Evolutionary conservation across 1,139 yeast species (phyloP).

Genomic region (Pichia sp.): DNA sequence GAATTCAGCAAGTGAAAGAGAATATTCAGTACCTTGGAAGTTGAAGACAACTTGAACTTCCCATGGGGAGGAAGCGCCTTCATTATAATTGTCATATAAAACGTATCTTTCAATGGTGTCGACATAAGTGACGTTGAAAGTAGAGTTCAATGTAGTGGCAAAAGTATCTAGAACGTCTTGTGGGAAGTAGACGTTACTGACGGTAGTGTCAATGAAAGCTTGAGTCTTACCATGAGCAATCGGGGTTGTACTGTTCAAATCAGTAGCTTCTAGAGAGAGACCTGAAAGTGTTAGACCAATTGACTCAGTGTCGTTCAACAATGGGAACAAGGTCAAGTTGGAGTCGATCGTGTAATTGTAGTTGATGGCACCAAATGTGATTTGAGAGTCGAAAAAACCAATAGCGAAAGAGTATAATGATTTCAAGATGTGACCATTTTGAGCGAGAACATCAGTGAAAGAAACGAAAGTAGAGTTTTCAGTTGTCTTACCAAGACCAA

Average conservation of each 20-base stretch:
- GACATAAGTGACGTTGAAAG: slow-evolving; percentile 26
- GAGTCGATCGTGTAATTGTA: slow-evolving; percentile 41
- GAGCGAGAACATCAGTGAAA: slow-evolving; percentile 33
- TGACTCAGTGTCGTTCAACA: slow-evolving; percentile 31
- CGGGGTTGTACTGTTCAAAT: slow-evolving; percentile 11
- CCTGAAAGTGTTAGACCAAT: slow-evolving; percentile 16
- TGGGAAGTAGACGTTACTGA: slow-evolving; percentile 49
- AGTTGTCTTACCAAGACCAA: slow-evolving; percentile 48
- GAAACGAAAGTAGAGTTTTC: slow-evolving; percentile 35
- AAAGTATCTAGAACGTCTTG: slow-evolving; percentile 34
- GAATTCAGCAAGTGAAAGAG: slow-evolving; percentile 40
- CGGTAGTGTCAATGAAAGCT: slow-evolving; percentile 39
- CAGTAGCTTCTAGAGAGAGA: slow-evolving; percentile 4
- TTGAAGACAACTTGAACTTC: slow-evolving; percentile 30
- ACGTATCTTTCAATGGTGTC: slow-evolving; percentile 32
- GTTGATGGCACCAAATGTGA: slow-evolving; percentile 34
- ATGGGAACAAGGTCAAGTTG: slow-evolving; percentile 39
- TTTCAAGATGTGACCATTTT: slow-evolving; percentile 46
- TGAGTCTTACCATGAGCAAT: slow-evolving; percentile 35
- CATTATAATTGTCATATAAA: slow-evolving; percentile 24
- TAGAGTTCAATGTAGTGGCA: slow-evolving; percentile 38
- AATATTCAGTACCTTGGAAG: slow-evolving; percentile 46
- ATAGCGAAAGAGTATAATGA: slow-evolving; percentile 43
- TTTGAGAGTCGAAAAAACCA: not conserved
- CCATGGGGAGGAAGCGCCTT: not conserved